Evolutionary conservation across 441 rosid genomes (phyloP).

Genomic region (Populus hybrid): DNA sequence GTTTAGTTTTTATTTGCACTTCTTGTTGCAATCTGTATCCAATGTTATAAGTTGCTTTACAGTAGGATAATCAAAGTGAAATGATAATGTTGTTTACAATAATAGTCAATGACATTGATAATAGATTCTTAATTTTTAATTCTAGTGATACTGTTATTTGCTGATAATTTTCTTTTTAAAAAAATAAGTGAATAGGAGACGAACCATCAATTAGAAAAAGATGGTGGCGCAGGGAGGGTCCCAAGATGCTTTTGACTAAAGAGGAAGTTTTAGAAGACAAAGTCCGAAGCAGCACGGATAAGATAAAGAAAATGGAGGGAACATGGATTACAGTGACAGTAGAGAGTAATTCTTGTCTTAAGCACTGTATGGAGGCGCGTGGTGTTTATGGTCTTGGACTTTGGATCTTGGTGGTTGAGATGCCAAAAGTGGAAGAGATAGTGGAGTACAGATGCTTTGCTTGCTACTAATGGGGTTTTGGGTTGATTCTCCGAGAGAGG

Average conservation of each 20-base stretch:
- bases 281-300: background rate
- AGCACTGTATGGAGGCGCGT: background rate
- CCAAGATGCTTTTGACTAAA: constrained; percentile 45
- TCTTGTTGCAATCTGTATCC: constrained; percentile 29
- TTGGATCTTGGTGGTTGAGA: constrained; percentile 1
- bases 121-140: background rate
- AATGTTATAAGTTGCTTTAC: constrained; percentile 39
- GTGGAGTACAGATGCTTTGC: background rate
- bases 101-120: background rate
- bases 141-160: background rate
- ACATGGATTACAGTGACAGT: constrained; percentile 5
- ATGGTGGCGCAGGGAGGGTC: constrained; percentile 30
- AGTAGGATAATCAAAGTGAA: constrained; percentile 33
- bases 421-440: background rate
- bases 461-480: background rate
- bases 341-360: background rate
- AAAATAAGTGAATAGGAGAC: background rate
- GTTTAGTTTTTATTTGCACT: background rate
- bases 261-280: constrained; percentile 18
- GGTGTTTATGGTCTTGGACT: too few species aligned
- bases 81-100: constrained; percentile 20
- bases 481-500: background rate
- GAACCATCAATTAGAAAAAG: constrained; percentile 12
- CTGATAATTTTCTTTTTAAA: background rate
- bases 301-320: background rate